phyloP scores from a whole-genome alignment of 2,329 filamentous ascomycete genomes.

The Grosmannia serpens region DNA sequence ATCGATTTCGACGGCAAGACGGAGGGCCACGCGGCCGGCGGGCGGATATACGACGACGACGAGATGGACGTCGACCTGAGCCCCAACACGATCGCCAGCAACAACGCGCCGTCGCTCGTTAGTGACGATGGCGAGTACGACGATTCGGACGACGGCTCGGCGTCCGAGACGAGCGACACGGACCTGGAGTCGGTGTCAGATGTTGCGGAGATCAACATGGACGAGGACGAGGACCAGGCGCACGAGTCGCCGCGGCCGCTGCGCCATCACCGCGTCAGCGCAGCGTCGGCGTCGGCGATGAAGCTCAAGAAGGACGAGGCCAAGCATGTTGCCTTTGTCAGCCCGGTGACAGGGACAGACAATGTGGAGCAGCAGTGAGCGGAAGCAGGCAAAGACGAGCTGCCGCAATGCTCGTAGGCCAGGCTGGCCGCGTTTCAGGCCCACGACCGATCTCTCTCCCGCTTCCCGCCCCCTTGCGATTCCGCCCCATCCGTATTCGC shows the following conservation, averaged over 20 bases:
- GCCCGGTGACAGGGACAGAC: conserved; percentile 32
- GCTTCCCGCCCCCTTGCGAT: background rate
- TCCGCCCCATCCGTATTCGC: background rate
- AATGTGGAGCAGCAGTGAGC: conserved; percentile 22
- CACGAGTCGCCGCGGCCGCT: conserved; percentile 25
- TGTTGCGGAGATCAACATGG: conserved; percentile 49
- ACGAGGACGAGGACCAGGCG: conserved; percentile 35
- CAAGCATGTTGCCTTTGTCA: conserved; percentile 46
- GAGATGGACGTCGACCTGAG: conserved; percentile 50
- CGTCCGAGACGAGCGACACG: conserved; percentile 45
- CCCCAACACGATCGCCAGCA: conserved; percentile 58
- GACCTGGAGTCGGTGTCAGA: conserved; percentile 50
- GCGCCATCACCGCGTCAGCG: conserved; percentile 29
- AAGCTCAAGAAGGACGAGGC: conserved; percentile 42
- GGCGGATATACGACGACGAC: conserved; percentile 31
- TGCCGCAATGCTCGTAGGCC: no score
- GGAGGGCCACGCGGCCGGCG: conserved; percentile 13
- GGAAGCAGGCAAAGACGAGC: no score
- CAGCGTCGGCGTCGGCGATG: conserved; percentile 23
- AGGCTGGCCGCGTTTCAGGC: no score
- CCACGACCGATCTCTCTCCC: background rate
- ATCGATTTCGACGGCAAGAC: conserved; percentile 8
- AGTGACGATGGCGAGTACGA: conserved; percentile 73
- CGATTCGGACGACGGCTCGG: conserved; percentile 54
- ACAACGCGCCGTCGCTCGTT: conserved; percentile 68